A percentile compares a stretch with the other conserved stretches of the same genome.
Conservation (phyloP, 306 rosid genomes). For the Lathyrus sativus region DNA sequence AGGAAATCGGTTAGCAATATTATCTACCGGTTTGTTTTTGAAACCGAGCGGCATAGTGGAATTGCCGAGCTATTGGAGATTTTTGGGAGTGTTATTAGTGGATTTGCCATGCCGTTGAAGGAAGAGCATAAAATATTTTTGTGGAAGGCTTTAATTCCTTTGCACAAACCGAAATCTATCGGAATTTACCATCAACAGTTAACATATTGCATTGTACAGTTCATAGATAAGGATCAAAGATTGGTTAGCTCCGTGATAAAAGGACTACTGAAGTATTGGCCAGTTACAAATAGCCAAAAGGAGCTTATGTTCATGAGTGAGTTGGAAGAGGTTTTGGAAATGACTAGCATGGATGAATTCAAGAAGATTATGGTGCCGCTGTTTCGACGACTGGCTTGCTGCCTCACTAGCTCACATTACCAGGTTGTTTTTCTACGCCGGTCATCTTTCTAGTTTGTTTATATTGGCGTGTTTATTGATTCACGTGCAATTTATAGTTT, state of each 20-base stretch:
- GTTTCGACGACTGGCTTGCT: conserved; percentile 68
- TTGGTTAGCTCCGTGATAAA: conserved; percentile 76
- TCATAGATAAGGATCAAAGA: conserved; percentile 91
- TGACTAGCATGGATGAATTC: conserved; percentile 84
- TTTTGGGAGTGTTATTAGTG: conserved; percentile 93
- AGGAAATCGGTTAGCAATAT: conserved; percentile 87
- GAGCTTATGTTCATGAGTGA: conserved; percentile 97
- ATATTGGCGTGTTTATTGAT: too few species aligned
- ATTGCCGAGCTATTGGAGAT: conserved; percentile 96
- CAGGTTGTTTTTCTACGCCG: conserved; percentile 59
- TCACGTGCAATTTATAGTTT: background rate
- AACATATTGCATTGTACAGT: conserved; percentile 88
- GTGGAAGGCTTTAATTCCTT: conserved; percentile 86
- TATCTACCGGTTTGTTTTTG: conserved; percentile 83
- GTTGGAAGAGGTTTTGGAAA: conserved; percentile 91
- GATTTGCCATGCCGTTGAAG: conserved; percentile 94
- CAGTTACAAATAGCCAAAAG: conserved; percentile 94
- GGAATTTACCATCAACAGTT: conserved; percentile 93
- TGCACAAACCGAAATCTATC: conserved; percentile 92
- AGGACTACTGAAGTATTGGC: conserved; percentile 95
- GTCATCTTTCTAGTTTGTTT: background rate
- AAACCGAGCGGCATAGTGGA: conserved; percentile 91
- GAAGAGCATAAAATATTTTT: conserved; percentile 92
- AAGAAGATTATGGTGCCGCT: conserved; percentile 83
- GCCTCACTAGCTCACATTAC: conserved; percentile 87